Evolutionary conservation across 129 eudicot species (phyloP).

Genomic region (Silybum marianum): DNA sequence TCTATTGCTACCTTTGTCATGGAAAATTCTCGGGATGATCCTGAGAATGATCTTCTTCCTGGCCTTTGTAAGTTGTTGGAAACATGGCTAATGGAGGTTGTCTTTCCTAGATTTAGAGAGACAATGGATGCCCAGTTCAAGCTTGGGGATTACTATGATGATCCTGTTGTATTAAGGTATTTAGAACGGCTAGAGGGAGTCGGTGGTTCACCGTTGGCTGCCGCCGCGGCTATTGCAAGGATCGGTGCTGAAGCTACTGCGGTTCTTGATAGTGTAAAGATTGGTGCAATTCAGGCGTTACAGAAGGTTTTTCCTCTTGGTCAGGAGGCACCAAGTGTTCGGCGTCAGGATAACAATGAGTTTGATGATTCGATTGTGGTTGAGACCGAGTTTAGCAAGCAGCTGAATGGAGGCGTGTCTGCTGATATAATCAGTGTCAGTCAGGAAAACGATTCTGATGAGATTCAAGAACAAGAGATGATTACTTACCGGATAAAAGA

Average conservation of each 20-base stretch:
- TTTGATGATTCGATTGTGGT: constrained; percentile 27
- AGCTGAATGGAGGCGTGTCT: constrained; percentile 28
- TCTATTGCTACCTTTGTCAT: constrained; percentile 69
- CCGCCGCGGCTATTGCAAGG: constrained; percentile 92
- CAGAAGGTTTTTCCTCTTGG: constrained; percentile 85
- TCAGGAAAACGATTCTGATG: constrained; percentile 39
- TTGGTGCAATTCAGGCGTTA: constrained; percentile 75
- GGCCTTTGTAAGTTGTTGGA: constrained; percentile 93
- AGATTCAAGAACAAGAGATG: constrained; percentile 54
- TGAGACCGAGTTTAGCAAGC: constrained; percentile 30
- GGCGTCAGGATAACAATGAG: constrained; percentile 42
- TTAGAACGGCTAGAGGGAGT: constrained; percentile 81
- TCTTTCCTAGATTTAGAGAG: constrained; percentile 91
- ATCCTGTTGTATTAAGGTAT: constrained; percentile 82
- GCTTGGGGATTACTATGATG: constrained; percentile 98
- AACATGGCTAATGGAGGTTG: constrained; percentile 95
- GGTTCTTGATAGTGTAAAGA: constrained; percentile 79
- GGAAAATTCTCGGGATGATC: constrained; percentile 74
- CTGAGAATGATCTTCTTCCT: constrained; percentile 78
- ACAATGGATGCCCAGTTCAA: constrained; percentile 61
- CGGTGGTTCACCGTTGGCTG: constrained; percentile 87
- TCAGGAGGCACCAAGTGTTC: constrained; percentile 49
- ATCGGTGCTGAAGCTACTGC: constrained; percentile 99
- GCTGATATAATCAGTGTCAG: constrained; percentile 15
- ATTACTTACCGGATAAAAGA: constrained; percentile 76